Conservation (phyloP, 2,329 filamentous ascomycete genomes). For the Pestalotiopsis sp. region DNA sequence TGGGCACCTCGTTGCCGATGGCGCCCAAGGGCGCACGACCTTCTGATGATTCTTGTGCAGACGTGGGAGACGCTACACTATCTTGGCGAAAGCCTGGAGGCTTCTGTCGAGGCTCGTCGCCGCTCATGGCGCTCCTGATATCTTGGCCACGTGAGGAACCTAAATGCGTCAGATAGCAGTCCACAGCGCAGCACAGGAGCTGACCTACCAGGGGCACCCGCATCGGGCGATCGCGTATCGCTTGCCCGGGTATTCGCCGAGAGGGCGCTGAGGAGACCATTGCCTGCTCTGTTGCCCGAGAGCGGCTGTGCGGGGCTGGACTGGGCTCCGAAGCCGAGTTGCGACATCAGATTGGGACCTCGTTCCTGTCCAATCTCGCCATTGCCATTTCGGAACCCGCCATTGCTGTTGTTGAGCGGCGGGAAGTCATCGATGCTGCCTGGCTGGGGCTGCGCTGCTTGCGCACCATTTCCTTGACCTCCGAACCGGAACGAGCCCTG, state of each 20-base stretch:
- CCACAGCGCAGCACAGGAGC: neutral
- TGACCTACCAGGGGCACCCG: conserved; percentile 38
- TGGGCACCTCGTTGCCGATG: conserved; percentile 47
- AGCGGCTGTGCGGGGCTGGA: conserved; percentile 40
- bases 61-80: conserved; percentile 35
- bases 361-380: conserved; percentile 63
- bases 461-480: conserved; percentile 44
- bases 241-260: conserved; percentile 58
- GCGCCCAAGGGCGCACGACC: conserved; percentile 46
- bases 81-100: conserved; percentile 48
- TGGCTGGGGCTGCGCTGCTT: conserved; percentile 50
- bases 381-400: conserved; percentile 47
- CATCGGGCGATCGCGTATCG: conserved; percentile 53
- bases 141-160: conserved; percentile 48
- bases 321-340: conserved; percentile 56
- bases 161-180: conserved; percentile 23
- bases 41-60: conserved; percentile 39
- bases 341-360: conserved; percentile 53
- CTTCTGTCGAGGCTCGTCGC: conserved; percentile 51
- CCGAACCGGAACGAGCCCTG: conserved; percentile 59
- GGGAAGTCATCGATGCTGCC: conserved; percentile 64
- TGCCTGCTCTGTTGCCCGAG: conserved; percentile 52
- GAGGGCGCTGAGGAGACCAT: conserved; percentile 66
- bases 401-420: conserved; percentile 50
- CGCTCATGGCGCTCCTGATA: conserved; percentile 39